phyloP scores from a whole-genome alignment of 2,329 filamentous ascomycete species.

The Ascochyta clinopodiicola region DNA sequence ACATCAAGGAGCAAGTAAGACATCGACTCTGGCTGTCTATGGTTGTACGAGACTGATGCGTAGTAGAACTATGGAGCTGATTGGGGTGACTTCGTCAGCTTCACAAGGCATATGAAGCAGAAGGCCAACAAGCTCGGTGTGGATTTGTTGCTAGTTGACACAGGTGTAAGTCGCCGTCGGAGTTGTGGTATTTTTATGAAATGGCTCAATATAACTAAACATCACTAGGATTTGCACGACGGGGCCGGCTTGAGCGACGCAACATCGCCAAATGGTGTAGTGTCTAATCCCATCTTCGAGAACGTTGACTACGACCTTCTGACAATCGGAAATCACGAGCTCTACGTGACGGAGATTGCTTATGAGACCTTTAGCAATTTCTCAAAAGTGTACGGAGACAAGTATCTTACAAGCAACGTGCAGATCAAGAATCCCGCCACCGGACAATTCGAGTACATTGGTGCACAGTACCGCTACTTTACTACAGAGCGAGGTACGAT shows the following conservation, averaged over 20 bases:
- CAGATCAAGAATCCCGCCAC: constrained; percentile 55
- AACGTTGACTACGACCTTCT: constrained; percentile 62
- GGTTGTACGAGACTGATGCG: background rate
- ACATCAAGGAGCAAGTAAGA: constrained; percentile 61
- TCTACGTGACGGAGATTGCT: constrained; percentile 67
- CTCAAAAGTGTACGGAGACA: constrained; percentile 63
- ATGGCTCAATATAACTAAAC: background rate
- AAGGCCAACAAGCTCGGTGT: constrained; percentile 64
- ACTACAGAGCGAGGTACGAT: constrained; percentile 53
- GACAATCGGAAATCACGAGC: constrained; percentile 68
- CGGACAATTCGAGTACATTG: constrained; percentile 55
- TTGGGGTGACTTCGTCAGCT: constrained; percentile 70
- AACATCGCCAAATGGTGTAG: constrained; percentile 62
- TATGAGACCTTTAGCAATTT: constrained; percentile 68
- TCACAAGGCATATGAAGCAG: constrained; percentile 65
- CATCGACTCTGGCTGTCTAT: background rate
- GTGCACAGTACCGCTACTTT: constrained; percentile 58
- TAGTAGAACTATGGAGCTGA: constrained; percentile 67
- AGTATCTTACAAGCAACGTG: constrained; percentile 62
- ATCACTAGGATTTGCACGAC: constrained; percentile 65
- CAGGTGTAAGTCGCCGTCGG: constrained; percentile 51
- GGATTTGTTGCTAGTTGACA: constrained; percentile 67
- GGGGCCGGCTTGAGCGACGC: constrained; percentile 68
- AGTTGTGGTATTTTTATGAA: background rate
- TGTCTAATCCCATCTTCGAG: constrained; percentile 62